Evolutionary conservation across 768 basidiomycete genomes (phyloP).

Genomic region (Mycena albidolilacea): DNA sequence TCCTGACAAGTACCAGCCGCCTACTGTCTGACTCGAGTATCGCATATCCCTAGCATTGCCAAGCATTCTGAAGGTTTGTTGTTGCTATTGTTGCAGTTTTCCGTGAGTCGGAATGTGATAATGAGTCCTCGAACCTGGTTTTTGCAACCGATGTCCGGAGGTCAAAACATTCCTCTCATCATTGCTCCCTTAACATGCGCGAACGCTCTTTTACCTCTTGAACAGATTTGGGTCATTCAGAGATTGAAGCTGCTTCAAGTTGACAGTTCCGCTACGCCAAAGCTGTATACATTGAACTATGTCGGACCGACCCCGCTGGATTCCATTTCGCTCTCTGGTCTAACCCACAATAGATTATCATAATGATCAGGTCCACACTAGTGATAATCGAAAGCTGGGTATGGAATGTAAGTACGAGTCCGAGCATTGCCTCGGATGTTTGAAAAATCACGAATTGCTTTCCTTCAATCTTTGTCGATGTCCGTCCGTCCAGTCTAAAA

Average conservation of each 20-base stretch:
- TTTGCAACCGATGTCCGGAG: background rate
- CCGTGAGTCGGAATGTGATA: background rate
- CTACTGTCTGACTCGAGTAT: background rate
- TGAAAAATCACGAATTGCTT: no score
- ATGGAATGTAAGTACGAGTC: no score
- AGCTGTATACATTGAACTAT: background rate
- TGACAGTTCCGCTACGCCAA: no score
- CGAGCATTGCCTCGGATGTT: no score
- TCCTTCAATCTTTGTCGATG: no score
- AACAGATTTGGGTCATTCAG: background rate
- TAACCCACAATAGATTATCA: no score
- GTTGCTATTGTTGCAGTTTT: no score
- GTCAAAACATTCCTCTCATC: background rate
- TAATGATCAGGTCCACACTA: no score
- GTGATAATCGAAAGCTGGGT: no score
- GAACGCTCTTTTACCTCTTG: background rate
- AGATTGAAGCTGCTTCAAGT: no score
- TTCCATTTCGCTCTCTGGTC: background rate
- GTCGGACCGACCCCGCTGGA: conserved; percentile 10
- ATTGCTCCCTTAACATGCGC: background rate
- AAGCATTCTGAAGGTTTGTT: background rate
- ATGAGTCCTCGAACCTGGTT: no score
- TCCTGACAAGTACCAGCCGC: background rate
- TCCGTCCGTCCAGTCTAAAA: no score
- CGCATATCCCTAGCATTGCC: background rate